A percentile compares a stretch with the other conserved stretches of the same genome.
Conservation (phyloP, 495 filamentous ascomycete species). For the Bacidia rubella region DNA sequence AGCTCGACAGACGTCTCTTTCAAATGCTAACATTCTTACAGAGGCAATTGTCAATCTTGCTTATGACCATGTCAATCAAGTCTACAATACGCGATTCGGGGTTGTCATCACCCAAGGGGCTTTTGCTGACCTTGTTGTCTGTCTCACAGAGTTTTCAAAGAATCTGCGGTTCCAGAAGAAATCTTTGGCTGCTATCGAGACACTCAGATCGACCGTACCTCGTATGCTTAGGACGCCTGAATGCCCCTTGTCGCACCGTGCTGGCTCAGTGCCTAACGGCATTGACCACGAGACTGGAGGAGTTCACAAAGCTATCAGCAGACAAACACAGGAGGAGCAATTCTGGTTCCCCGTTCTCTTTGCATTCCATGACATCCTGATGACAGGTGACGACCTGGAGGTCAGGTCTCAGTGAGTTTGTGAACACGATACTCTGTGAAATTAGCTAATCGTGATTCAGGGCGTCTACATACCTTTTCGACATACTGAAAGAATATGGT, state of each 20-base stretch:
- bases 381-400: constrained; percentile 98
- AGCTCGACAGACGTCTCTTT: neutral
- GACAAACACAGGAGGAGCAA: constrained; percentile 75
- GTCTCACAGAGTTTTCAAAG: constrained; percentile 95
- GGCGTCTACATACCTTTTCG: constrained; percentile 90
- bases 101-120: constrained; percentile 93
- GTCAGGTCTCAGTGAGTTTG: constrained; percentile 56
- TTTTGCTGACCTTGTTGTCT: constrained; percentile 92
- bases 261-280: constrained; percentile 24
- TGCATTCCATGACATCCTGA: constrained; percentile 95
- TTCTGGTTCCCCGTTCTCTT: constrained; percentile 98
- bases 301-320: constrained; percentile 34
- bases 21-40: constrained; percentile 24
- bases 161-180: constrained; percentile 97
- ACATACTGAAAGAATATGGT: constrained; percentile 77
- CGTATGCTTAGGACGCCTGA: constrained; percentile 94
- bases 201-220: constrained; percentile 75
- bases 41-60: constrained; percentile 93
- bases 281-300: constrained; percentile 31
- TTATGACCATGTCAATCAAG: constrained; percentile 89
- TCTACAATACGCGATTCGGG: constrained; percentile 96
- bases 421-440: neutral
- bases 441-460: constrained; percentile 27
- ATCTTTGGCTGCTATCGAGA: constrained; percentile 90
- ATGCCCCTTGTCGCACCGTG: constrained; percentile 66